Conservation (phyloP, 768 basidiomycete genomes). For the Thelephora aurantiotincta region DNA sequence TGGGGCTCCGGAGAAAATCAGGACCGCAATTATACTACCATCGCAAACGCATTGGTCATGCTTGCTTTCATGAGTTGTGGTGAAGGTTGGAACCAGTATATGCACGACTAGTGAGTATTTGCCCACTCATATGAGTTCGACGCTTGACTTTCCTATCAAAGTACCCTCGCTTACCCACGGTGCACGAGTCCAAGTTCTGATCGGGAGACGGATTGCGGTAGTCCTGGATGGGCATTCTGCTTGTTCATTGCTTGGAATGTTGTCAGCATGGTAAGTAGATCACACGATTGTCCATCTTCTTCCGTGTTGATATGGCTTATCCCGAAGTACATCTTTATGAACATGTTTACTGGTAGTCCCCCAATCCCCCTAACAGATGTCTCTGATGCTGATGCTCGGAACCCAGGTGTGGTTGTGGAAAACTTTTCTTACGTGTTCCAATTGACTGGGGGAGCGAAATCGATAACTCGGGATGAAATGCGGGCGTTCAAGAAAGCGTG, state of each 20-base stretch:
- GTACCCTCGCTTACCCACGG: constrained; percentile 62
- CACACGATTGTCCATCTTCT: not conserved
- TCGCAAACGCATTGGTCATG: constrained; percentile 77
- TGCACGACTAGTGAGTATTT: constrained; percentile 81
- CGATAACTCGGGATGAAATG: constrained; percentile 84
- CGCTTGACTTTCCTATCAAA: constrained; percentile 18
- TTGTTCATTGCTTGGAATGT: constrained; percentile 94
- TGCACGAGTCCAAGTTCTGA: constrained; percentile 43
- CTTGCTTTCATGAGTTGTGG: constrained; percentile 79
- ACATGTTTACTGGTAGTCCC: constrained; percentile 77
- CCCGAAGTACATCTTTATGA: constrained; percentile 81
- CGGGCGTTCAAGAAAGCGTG: constrained; percentile 90
- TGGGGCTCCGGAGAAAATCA: constrained; percentile 59
- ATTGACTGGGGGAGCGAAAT: constrained; percentile 64
- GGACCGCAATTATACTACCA: constrained; percentile 64
- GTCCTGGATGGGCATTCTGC: constrained; percentile 64
- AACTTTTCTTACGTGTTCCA: constrained; percentile 95
- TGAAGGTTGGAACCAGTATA: constrained; percentile 94
- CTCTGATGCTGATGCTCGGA: constrained; percentile 1
- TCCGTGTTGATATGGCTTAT: not conserved
- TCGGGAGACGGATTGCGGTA: constrained; percentile 78
- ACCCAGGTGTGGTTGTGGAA: constrained; percentile 76
- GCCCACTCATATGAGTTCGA: not conserved
- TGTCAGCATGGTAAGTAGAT: constrained; percentile 66
- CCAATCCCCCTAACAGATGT: not conserved